Evolutionary conservation across 1,284 basidiomycete genomes (phyloP), one percentile per base, ranked within the genome.

Genomic region (Ustilago cynodontis): DNA sequence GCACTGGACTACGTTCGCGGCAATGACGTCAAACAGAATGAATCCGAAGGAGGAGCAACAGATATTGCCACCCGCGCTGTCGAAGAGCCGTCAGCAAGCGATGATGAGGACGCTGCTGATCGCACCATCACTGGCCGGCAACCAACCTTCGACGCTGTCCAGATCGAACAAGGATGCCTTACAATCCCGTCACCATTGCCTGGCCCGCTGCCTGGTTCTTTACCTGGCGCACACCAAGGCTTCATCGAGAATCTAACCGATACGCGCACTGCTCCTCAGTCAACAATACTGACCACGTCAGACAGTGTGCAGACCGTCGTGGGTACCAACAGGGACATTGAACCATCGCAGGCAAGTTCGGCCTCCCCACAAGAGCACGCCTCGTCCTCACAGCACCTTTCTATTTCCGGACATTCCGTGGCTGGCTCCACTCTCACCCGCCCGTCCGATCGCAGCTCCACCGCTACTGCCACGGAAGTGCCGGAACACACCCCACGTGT

Each of bases 1-100:
- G 78, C 78, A 10, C 47, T 71, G 22, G 74, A 78, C 14, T 37
- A 72, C 31, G 67, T 74, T 7, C 60, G 60, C 10, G 52, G 47
- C 11, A 11, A n/a, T 9, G 55, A 73, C 20, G 20, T 53, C 18
- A 41, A 33, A 16, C 50, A 52, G 50, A 33, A 26, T 20, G 39
- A 35, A 1, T 47, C 16, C 3, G 41, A 35, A 24, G n/a, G 13
- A n/a, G 26, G 24, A 50, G 24, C 26, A 5, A 3, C 52, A 62
- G n/a, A 7, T 6, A 43, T 7, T n/a, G 11, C 18, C 7, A n/a
- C 7, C 16, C 41, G 20, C 7, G n/a, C 41, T 3, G 39, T 37
- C 20, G 56, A 53, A 14, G 51, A 54, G 22, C 41, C n/a, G 20
- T 11, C 41, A 43, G 41, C 41, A 18, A 43, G 41, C 20, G 70